Evolutionary conservation across 352 stramenopile species (phyloP).

Genomic region (Pythium folliculosum): DNA sequence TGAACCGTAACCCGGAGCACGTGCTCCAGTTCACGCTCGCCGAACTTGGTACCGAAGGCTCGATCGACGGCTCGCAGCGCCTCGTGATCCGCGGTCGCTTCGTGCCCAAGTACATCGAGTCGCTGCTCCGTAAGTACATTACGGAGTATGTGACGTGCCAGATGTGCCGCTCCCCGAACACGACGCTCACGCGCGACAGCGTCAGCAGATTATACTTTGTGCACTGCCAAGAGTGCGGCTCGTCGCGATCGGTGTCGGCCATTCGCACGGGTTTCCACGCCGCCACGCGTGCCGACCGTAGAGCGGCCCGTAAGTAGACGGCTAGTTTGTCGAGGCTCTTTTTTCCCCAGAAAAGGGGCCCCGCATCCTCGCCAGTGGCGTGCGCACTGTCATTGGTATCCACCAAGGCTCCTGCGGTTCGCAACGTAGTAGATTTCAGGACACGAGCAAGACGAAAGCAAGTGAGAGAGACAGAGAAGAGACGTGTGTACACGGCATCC

Average conservation of each 20-base stretch:
- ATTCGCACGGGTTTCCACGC: slow-evolving; percentile 99
- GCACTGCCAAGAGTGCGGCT: slow-evolving; percentile 98
- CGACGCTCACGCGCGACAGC: slow-evolving; percentile 96
- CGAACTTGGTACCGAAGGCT: slow-evolving; percentile 99
- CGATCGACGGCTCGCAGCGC: slow-evolving; percentile 98
- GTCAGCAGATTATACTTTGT: slow-evolving; percentile 98
- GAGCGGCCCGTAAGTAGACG: slow-evolving; percentile 81
- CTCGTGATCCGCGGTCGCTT: slow-evolving; percentile 98
- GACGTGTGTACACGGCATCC: neutral
- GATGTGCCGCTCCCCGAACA: slow-evolving; percentile 99
- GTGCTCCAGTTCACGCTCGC: slow-evolving; percentile 99
- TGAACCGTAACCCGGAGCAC: slow-evolving; percentile 98
- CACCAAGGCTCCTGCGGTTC: neutral
- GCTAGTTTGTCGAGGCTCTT: neutral
- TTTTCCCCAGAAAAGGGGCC: neutral
- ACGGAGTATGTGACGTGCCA: slow-evolving; percentile 99
- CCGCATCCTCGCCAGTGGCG: too few species aligned
- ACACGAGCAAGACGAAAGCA: too few species aligned
- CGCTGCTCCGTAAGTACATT: slow-evolving; percentile 99
- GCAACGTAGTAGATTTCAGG: neutral
- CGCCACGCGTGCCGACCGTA: slow-evolving; percentile 81
- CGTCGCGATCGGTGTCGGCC: slow-evolving; percentile 94
- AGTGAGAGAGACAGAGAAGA: neutral
- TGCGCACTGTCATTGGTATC: too few species aligned
- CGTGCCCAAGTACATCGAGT: slow-evolving; percentile 99